Evolutionary conservation across 1,139 yeast genomes (phyloP).

Genomic region (Lodderomyces theae): DNA sequence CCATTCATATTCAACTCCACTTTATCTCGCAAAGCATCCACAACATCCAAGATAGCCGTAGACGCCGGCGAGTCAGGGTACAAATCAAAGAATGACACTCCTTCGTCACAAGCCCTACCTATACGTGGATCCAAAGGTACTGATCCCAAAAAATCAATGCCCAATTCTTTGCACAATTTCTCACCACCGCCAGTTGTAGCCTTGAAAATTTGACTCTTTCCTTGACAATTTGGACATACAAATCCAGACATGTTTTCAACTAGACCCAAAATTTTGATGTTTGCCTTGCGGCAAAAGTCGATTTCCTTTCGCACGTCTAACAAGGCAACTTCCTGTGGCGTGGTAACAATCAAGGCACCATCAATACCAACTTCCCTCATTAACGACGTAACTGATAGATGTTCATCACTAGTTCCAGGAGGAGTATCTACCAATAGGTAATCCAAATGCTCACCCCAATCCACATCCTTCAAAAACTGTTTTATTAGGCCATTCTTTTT

Average conservation of each 20-base stretch:
- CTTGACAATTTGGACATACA: constrained; percentile 92
- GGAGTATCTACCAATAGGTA: constrained; percentile 94
- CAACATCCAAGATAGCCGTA: constrained; percentile 79
- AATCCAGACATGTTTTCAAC: constrained; percentile 99
- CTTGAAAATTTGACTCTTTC: constrained; percentile 85
- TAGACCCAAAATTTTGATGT: constrained; percentile 77
- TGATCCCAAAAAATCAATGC: constrained; percentile 77
- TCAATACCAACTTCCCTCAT: constrained; percentile 89
- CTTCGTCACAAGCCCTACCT: constrained; percentile 83
- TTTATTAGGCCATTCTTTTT: constrained; percentile 92
- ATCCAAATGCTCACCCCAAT: constrained; percentile 88
- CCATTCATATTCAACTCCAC: constrained; percentile 29
- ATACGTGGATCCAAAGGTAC: constrained; percentile 97
- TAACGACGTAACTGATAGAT: constrained; percentile 81
- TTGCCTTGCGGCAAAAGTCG: constrained; percentile 90
- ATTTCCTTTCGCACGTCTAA: constrained; percentile 94
- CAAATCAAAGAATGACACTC: constrained; percentile 79
- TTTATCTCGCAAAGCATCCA: constrained; percentile 56
- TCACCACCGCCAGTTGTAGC: constrained; percentile 98
- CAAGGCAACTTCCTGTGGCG: constrained; percentile 96
- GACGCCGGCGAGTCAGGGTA: constrained; percentile 95
- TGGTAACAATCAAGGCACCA: constrained; percentile 93
- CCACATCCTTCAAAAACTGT: constrained; percentile 90
- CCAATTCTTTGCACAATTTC: constrained; percentile 73
- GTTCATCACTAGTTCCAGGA: constrained; percentile 98